phyloP scores from a whole-genome alignment of 2,329 filamentous ascomycete species.

The Clonostachys sp. region DNA sequence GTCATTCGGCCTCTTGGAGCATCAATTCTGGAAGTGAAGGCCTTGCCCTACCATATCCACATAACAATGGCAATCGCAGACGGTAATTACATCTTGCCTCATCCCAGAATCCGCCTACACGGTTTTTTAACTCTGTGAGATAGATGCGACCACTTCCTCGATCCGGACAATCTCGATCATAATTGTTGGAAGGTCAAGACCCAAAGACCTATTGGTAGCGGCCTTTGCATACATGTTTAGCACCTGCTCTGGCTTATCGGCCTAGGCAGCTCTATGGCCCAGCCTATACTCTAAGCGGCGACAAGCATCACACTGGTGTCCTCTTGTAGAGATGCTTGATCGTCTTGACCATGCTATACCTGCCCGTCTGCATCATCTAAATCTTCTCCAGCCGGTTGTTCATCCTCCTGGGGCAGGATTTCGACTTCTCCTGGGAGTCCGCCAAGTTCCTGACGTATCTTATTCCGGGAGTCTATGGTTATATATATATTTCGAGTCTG shows the following conservation, averaged over 20 bases:
- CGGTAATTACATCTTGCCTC: no score
- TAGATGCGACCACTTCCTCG: conserved; percentile 29
- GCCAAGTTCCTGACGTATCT: conserved; percentile 68
- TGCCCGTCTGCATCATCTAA: conserved; percentile 71
- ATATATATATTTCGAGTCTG: conserved; percentile 84
- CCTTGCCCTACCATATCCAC: no score
- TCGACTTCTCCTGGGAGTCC: conserved; percentile 70
- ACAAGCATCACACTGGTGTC: conserved; percentile 74
- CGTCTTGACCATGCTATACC: conserved; percentile 68
- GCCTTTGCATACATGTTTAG: conserved; percentile 94
- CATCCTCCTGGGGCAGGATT: conserved; percentile 68
- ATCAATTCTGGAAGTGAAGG: no score
- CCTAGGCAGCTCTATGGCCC: conserved; percentile 78
- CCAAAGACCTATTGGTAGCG: conserved; percentile 74
- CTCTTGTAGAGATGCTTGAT: conserved; percentile 74
- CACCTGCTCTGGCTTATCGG: conserved; percentile 83
- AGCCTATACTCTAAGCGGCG: conserved; percentile 74
- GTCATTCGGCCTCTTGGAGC: no score
- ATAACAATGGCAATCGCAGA: no score
- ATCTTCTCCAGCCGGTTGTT: conserved; percentile 71
- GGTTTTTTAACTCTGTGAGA: no score
- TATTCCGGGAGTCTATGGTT: conserved; percentile 75
- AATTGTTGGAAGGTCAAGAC: conserved; percentile 73
- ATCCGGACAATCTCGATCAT: conserved; percentile 79
- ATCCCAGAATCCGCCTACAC: no score